Evolutionary conservation across 2,329 filamentous ascomycete species (phyloP).

Genomic region (Hypomyces perniciosus): DNA sequence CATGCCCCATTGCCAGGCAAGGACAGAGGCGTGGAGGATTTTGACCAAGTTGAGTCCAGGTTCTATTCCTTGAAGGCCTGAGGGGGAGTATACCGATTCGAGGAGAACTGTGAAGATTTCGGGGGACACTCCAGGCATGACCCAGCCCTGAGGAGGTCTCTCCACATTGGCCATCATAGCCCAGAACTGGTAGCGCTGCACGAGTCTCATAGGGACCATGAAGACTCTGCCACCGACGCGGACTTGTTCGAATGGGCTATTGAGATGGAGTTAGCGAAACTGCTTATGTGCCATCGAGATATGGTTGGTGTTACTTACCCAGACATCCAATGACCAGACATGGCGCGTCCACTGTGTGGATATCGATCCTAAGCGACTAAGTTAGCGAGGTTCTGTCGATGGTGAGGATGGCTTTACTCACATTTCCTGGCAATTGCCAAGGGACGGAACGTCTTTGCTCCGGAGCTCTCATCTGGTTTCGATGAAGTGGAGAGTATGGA

Average conservation of each 20-base stretch:
- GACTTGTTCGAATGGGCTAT: neutral
- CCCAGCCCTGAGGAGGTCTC: constrained; percentile 9
- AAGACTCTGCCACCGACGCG: neutral
- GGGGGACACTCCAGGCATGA: constrained; percentile 9
- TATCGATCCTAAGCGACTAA: neutral
- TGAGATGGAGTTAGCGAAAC: neutral
- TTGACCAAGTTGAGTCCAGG: constrained; percentile 18
- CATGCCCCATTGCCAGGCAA: constrained; percentile 17
- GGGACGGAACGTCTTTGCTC: neutral
- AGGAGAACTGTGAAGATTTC: constrained; percentile 20
- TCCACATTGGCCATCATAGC: neutral
- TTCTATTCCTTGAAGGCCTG: constrained; percentile 18
- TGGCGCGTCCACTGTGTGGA: neutral
- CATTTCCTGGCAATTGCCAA: neutral
- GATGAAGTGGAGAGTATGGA: neutral
- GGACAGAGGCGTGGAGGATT: constrained; percentile 14
- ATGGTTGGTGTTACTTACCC: constrained; percentile 1
- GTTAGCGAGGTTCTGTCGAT: neutral
- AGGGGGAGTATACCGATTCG: constrained; percentile 11
- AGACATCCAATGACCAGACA: neutral
- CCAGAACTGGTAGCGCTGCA: constrained; percentile 9
- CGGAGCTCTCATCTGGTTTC: neutral
- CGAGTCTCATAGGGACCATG: constrained; percentile 7
- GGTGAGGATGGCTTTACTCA: neutral
- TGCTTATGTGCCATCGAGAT: neutral